These are phyloP conservation scores for Penicillium soppii DNA, from an alignment of 495 filamentous ascomycete genomes.

Conservation along the genomic window DNA sequence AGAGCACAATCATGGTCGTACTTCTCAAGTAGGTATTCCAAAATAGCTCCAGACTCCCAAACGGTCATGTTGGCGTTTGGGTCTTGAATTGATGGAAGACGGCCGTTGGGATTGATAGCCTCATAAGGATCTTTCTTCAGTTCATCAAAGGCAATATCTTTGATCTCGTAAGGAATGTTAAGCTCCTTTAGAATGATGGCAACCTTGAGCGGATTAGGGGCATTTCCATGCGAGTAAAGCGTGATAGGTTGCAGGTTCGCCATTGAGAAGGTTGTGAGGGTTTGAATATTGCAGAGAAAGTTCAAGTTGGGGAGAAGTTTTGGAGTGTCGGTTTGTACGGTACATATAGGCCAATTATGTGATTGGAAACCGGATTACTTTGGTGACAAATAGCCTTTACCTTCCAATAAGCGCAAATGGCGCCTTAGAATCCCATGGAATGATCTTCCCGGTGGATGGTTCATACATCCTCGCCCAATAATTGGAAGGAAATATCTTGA, in stretches of 20 bases:
- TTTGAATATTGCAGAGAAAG: too few species aligned
- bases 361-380: too few species aligned
- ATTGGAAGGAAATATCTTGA: too few species aligned
- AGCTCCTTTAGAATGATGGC: constrained; percentile 64
- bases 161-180: constrained; percentile 51
- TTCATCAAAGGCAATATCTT: constrained; percentile 41
- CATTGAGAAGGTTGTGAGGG: too few species aligned
- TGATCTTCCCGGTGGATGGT: too few species aligned
- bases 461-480: too few species aligned
- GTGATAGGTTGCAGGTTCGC: constrained; percentile 47
- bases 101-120: constrained; percentile 71
- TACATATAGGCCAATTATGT: too few species aligned
- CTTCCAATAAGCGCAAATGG: too few species aligned
- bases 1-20: constrained; percentile 65
- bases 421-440: too few species aligned
- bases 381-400: too few species aligned
- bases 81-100: constrained; percentile 61
- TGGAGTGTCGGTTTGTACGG: too few species aligned
- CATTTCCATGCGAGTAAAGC: constrained; percentile 38
- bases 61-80: constrained; percentile 64
- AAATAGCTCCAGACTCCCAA: constrained; percentile 74
- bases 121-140: constrained; percentile 57
- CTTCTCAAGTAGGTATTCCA: constrained; percentile 70
- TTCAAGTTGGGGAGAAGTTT: too few species aligned
- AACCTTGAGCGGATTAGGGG: constrained; percentile 68